Evolutionary conservation across 140 eudicot genomes (phyloP).

Genomic region (Oenanthe javanica): DNA sequence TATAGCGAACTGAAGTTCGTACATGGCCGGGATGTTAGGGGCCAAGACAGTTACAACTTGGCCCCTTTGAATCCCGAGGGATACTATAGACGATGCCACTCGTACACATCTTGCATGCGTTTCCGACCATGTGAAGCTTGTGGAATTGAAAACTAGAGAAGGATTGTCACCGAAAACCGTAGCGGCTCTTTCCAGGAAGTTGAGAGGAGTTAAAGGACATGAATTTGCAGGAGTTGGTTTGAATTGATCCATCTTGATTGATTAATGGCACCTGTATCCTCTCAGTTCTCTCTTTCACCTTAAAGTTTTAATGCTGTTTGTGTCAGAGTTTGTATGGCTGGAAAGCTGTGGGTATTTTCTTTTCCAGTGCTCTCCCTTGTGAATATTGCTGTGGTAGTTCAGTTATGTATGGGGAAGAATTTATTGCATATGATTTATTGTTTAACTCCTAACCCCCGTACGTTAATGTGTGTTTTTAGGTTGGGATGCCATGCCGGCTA

Average conservation of each 20-base stretch:
- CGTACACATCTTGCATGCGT: slow-evolving; percentile 11
- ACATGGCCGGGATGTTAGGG: slow-evolving; percentile 17
- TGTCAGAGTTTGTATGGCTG: background rate
- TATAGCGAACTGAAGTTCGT: slow-evolving; percentile 22
- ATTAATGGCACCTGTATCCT: background rate
- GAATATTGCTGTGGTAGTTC: background rate
- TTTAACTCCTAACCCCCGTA: background rate
- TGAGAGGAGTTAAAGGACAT: slow-evolving; percentile 11
- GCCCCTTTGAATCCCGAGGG: slow-evolving; percentile 14
- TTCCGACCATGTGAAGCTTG: slow-evolving; percentile 13
- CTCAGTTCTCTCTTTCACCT: background rate
- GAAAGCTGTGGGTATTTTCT: background rate
- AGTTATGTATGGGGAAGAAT: background rate
- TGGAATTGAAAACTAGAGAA: background rate
- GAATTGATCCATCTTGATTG: slow-evolving; percentile 2
- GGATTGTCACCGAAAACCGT: slow-evolving; percentile 2
- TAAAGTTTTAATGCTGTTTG: background rate
- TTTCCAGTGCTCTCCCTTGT: background rate
- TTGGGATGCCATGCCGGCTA: background rate
- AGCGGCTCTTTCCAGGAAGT: slow-evolving; percentile 15
- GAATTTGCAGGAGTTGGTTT: slow-evolving; percentile 12
- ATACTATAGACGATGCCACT: slow-evolving; percentile 1
- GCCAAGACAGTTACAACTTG: slow-evolving; percentile 14
- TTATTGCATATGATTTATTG: background rate
- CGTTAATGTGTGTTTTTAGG: background rate